Base-by-base conservation (phyloP, 2,329 filamentous ascomycete species). In the Pseudocercospora pini-densiflorae region DNA sequence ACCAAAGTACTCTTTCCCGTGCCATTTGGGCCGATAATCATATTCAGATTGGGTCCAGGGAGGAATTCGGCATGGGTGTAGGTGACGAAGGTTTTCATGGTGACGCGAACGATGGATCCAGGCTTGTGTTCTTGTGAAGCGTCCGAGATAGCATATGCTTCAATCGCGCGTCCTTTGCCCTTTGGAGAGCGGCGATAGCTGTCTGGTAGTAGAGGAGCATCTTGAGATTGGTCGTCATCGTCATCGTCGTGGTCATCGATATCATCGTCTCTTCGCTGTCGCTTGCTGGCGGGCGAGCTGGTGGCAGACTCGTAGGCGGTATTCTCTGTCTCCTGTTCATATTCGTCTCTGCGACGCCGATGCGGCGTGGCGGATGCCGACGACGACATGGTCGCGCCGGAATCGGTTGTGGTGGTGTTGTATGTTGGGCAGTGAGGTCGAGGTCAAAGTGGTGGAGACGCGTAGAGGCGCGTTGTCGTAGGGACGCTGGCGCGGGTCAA, bases 11-110 rank as follows among this genome's bases (percentile, higher is more conserved):
- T 98, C 81, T 99, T 99, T 63, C 95, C 95, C 0, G 95, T 98
- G 36, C 95, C 95, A 75, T 99, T 99, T n/a, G 95, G 95, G 0
- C 95, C 95, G 72, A 99, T 97, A 61, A 99, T 90, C 94, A 99
- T 98, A 78, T 99, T 99, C 75, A 99, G 80, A 77, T 92, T 94
- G 0, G 95, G 94, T 0, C 95, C 95, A 12, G 93, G 93, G 65
- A 90, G 88, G 79, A 98, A 97, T 71, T 97, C 94, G 63, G 93
- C 94, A 61, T 90, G 89, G 59, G 92, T 93, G 80, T 99, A 99
- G 0, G 95, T 99, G 63, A 99, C 93, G 73, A 99, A 99, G 79
- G 98, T 92, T 58, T 86, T 87, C 53, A 98, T 85, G 72, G 89
- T 90, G 57, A 99, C 93, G 40, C 94, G 88, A 58, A 97, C 89